Base-by-base conservation (phyloP, 1,284 basidiomycete genomes). In the Quambalaria eucalypti region DNA sequence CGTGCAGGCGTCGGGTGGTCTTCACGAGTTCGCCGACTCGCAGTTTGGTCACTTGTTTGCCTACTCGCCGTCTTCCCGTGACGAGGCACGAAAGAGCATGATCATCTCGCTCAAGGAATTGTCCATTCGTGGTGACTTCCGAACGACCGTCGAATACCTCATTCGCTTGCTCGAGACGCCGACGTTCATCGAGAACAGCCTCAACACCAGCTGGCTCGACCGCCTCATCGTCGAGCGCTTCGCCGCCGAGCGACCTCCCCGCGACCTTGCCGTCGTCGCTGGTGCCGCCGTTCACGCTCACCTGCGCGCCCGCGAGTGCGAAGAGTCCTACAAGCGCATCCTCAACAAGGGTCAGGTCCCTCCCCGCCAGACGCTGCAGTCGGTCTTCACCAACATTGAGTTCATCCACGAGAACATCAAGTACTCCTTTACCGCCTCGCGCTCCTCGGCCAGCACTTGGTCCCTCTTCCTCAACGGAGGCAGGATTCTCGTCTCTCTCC, bases 121-220 rank as follows among this genome's bases (percentile, higher is more conserved):
- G 60, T 92, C 88, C 76, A 98, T 99, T 75, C 90, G 95, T 69
- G 95, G 95, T 60, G 95, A 99, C 77, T 99, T 99, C 82, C 81
- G 95, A 60, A 97, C 91, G 23, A 99, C 95, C 0, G 93, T 98
- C 71, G 95, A 99, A 78, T 67, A 69, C 77, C 85, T 95, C 65
- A 95, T 95, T 84, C 95, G 92, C 78, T 83, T 98, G 39, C 83
- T 99, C 62, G 92, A 98, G 78, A 85, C 95, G 57, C 88, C 93
- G 65, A 89, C 91, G 26, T 99, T 99, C 81, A 86, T 90, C 78
- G 85, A 91, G 73, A 98, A 98, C 79, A 90, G 88, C 10, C 88
- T 99, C 76, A 98, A 95, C 16, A 99, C 95, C 16, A 93, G 90
- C 60, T 99, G 95, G 95, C 83, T 99, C 57, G 95, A 99, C 77